A percentile compares a stretch with the other conserved stretches of the same genome.
Conservation (phyloP, 106 monocot genomes). For the Amphibolis antarctica region DNA sequence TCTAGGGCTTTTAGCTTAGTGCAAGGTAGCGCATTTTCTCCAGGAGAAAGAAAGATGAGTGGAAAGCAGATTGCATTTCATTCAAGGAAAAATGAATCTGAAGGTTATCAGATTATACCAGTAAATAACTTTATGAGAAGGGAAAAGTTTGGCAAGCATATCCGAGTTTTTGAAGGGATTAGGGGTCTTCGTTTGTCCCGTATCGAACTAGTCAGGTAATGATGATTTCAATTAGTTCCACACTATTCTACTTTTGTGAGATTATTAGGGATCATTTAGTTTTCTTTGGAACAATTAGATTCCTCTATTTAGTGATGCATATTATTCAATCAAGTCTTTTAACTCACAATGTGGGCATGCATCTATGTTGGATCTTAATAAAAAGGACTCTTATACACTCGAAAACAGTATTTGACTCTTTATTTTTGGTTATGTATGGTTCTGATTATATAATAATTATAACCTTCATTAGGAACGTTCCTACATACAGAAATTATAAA, state of each 20-base stretch:
- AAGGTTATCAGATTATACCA: conserved; percentile 11
- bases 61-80: conserved; percentile 7
- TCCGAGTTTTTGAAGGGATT: conserved; percentile 24
- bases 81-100: conserved; percentile 6
- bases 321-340: background rate
- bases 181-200: conserved; percentile 44
- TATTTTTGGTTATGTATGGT: too few relatives aligned
- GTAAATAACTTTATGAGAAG: conserved; percentile 3
- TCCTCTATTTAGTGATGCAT: background rate
- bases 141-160: conserved; percentile 5
- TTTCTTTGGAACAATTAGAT: background rate
- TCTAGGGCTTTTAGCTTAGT: background rate
- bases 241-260: background rate
- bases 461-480: too few relatives aligned
- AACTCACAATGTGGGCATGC: too few relatives aligned
- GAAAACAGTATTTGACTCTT: too few relatives aligned
- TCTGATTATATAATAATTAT: too few relatives aligned
- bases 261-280: background rate
- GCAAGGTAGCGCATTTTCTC: too few relatives aligned
- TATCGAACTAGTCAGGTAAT: conserved; percentile 32
- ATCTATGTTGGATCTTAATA: too few relatives aligned
- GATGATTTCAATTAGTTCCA: background rate
- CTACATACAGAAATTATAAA: too few relatives aligned
- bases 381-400: too few relatives aligned
- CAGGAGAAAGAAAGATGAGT: conserved; percentile 1